Evolutionary conservation across 177 flowering plant genomes (phyloP), one percentile per base, ranked within the genome.

Genomic region (Vitis hybrid): DNA sequence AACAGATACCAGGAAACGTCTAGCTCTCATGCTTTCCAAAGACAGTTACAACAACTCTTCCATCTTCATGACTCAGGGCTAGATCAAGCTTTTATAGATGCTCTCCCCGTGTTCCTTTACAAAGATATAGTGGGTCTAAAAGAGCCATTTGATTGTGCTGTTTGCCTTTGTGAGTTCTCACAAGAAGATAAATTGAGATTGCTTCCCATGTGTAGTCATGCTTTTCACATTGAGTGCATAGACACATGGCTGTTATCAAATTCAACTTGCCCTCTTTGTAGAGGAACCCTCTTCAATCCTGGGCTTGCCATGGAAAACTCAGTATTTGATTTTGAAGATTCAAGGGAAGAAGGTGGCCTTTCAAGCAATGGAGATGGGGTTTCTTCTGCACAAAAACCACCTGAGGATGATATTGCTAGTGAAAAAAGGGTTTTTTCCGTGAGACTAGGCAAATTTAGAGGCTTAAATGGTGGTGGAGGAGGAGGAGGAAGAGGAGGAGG

Each of bases 381-480:
- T 54, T 52, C 77, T 63, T 21, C 56, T 62, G 67, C 63, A 45
- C 73, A 55, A 10, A 82, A 82, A 50, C 76, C 72, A 51, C 60
- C 63, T 60, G 86, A 74, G 52, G 67, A 72, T 74, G 79, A 76
- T 5, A 74, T 66, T 52, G 60, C 51, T 26, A 13, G 62, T 64
- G 77, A 69, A 48, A 78, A 76, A 72, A 84, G 83, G 72, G 87
- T 86, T 17, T 83, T 84, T 54, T 80, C 88, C 5, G 83, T 88
- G 45, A 73, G 90, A 55, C 82, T 88, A 5, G 92, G 92, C 14
- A 88, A 88, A 66, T 86, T 83, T 55, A 82, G 74, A 64, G 81
- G 78, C 72, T 13, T 74, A n/a, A 82, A 79, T 68, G 67, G 15
- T 61, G 74, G 30, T n/a, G 70, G 45, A 12, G 72, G 18, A 9